Base-by-base conservation (phyloP, 495 filamentous ascomycete species). In the Penicillium angulare region DNA sequence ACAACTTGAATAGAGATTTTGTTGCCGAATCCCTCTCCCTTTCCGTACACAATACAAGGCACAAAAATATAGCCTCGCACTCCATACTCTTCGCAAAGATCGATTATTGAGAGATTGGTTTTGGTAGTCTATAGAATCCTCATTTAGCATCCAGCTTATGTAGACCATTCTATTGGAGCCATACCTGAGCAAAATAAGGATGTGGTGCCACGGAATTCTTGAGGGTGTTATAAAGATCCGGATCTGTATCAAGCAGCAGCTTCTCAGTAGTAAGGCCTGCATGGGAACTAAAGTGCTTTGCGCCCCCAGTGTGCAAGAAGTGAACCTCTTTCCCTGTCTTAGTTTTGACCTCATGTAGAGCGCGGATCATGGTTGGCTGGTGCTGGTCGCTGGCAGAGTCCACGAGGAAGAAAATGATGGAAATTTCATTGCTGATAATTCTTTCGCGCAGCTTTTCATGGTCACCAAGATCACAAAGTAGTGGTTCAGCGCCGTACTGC, bases 41-140 rank as follows among this genome's bases (percentile, higher is more conserved):
- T 44, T 7, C 76, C 75, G 46, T 79, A 80, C 68, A 77, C 75
- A 42, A 76, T 59, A 49, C 75, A 79, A 1, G 75, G 77, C 0
- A 50, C 56, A 50, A 79, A 76, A 44, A 80, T 68, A 41, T 80
- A 79, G 49, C 64, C 69, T 20, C 59, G 56, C 21, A 80, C 70
- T 0, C 67, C 75, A 23, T 66, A 49, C 8, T 47, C 36, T 15
- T 73, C 68, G 0, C 66, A 63, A 16, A 54, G 49, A 9, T 77
- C 69, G 29, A 79, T 68, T 12, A 77, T 60, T 1, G 39, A 49
- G 15, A 57, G 57, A 43, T 78, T 77, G 15, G 61, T 57, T 0
- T 54, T 34, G 3, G 70, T 39, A 7, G 60, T 47, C 10, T 31
- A 7, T 15, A n/a, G n/a, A 42, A 44, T 22, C 20, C 31, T 13